A percentile compares a stretch with the other conserved stretches of the same genome.
Conservation (phyloP, 148 eudicot species). For the Vaccinium corymbosum region DNA sequence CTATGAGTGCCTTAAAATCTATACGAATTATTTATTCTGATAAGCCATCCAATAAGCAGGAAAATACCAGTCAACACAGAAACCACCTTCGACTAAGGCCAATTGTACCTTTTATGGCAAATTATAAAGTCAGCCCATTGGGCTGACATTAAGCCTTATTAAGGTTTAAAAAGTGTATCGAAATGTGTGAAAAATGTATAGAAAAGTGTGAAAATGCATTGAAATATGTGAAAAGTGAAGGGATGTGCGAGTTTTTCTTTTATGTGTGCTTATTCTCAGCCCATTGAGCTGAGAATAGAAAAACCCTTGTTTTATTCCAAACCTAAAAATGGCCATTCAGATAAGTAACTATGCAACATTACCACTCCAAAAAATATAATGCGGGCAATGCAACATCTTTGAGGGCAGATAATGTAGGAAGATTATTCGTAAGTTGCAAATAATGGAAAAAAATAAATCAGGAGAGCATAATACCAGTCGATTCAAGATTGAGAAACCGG, state of each 20-base stretch:
- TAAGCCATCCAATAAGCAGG: not conserved
- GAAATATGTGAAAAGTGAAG: too few relatives aligned
- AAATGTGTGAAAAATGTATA: too few relatives aligned
- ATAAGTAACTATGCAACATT: not conserved
- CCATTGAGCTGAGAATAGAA: too few relatives aligned
- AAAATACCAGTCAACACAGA: not conserved
- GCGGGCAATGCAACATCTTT: not conserved
- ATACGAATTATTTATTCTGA: not conserved
- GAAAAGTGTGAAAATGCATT: too few relatives aligned
- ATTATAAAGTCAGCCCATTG: too few relatives aligned
- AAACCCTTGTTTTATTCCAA: not conserved
- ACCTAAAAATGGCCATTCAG: not conserved
- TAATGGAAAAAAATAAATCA: not conserved
- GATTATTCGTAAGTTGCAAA: not conserved
- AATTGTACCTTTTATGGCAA: not conserved
- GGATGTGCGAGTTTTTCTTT: too few relatives aligned
- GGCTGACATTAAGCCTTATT: too few relatives aligned
- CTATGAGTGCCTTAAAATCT: not conserved
- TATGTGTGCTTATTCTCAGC: too few relatives aligned
- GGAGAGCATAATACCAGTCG: constrained; percentile 49
- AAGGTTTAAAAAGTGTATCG: too few relatives aligned
- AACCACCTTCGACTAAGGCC: not conserved
- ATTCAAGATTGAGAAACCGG: constrained; percentile 53
- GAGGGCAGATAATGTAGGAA: not conserved
- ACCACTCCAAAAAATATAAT: not conserved